phyloP scores from a whole-genome alignment of 441 rosid species.

The Jatropha multifida region DNA sequence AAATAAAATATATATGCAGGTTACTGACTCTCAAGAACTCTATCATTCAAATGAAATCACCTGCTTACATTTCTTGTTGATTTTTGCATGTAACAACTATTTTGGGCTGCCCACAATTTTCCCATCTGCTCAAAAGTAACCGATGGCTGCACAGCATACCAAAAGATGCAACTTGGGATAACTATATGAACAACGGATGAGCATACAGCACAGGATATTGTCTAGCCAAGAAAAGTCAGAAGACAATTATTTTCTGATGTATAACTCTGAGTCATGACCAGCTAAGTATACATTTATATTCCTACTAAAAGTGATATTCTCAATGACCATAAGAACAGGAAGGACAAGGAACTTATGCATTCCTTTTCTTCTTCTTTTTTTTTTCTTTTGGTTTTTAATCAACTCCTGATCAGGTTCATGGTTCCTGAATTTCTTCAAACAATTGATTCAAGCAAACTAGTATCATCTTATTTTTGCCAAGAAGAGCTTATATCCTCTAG shows the following conservation, averaged over 20 bases:
- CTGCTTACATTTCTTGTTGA: slow-evolving; percentile 90
- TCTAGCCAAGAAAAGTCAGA: not conserved
- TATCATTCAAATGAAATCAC: slow-evolving; percentile 26
- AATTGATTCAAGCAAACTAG: not conserved
- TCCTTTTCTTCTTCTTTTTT: not conserved
- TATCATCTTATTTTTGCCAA: not conserved
- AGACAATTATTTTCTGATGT: not conserved
- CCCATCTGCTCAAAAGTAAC: slow-evolving; percentile 74
- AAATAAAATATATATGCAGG: not conserved
- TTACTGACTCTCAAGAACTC: slow-evolving; percentile 7
- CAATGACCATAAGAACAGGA: not conserved
- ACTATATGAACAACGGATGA: slow-evolving; percentile 13
- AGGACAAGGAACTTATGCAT: not conserved
- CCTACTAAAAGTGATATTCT: not conserved
- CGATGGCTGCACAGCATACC: slow-evolving; percentile 51
- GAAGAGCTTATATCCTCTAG: not conserved
- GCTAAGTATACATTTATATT: not conserved
- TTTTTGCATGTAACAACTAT: slow-evolving; percentile 82
- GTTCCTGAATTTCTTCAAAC: slow-evolving; percentile 1
- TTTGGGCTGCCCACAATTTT: slow-evolving; percentile 83
- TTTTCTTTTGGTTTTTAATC: not conserved
- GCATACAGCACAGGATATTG: not conserved
- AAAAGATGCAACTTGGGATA: slow-evolving; percentile 8
- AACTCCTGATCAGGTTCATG: not conserved
- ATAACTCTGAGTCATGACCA: not conserved